Evolutionary conservation across 2,329 filamentous ascomycete genomes (phyloP).

Genomic region (Fusarium sp.): DNA sequence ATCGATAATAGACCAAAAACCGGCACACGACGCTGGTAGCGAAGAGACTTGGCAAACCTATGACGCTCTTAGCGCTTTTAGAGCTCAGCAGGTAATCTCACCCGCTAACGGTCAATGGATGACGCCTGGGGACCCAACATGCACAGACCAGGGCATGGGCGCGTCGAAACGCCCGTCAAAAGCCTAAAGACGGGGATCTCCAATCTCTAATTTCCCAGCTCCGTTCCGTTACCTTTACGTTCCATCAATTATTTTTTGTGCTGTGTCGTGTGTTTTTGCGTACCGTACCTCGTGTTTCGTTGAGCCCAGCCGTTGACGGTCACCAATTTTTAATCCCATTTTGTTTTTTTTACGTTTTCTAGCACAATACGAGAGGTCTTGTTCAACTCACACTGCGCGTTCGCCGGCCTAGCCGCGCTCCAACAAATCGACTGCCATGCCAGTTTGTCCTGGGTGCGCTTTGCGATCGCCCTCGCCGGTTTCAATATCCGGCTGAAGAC

Average conservation of each 20-base stretch:
- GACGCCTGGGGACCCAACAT: conserved; percentile 5
- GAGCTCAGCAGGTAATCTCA: conserved; percentile 24
- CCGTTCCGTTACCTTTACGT: neutral
- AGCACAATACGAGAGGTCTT: neutral
- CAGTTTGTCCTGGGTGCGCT: conserved; percentile 35
- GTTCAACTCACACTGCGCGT: conserved; percentile 15
- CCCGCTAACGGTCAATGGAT: conserved; percentile 28
- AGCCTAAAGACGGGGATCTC: conserved; percentile 13
- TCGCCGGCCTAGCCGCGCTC: conserved; percentile 35
- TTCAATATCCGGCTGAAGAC: conserved; percentile 35
- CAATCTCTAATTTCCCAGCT: conserved; percentile 19
- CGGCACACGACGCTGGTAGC: conserved; percentile 12
- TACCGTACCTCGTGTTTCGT: neutral
- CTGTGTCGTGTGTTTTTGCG: conserved; percentile 6
- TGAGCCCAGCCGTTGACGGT: conserved; percentile 1
- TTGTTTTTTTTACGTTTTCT: neutral
- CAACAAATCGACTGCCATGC: conserved; percentile 39
- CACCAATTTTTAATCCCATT: neutral
- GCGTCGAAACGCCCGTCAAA: conserved; percentile 25
- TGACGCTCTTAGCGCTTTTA: conserved; percentile 36
- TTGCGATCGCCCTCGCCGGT: conserved; percentile 39
- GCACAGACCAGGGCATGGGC: conserved; percentile 26
- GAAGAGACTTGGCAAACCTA: conserved; percentile 21
- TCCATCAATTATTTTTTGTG: neutral
- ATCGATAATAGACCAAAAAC: conserved; percentile 9